A percentile compares a stretch with the other conserved stretches of the same genome.
phyloP scores from a whole-genome alignment of 202 grass and related monocot species.

The Dendrocalamus latiflorus region DNA sequence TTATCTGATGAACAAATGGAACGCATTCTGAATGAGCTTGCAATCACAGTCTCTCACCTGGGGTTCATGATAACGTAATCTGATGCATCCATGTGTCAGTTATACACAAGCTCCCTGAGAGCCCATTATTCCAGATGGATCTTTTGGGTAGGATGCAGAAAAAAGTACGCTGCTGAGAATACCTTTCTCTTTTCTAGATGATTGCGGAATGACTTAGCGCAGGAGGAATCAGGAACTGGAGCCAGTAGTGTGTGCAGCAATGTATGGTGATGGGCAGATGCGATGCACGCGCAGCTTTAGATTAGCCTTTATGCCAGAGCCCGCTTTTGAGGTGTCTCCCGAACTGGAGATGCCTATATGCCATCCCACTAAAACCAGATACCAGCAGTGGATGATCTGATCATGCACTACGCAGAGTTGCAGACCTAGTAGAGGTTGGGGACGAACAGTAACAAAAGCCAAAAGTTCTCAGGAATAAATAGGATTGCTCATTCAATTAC shows the following conservation, averaged over 20 bases:
- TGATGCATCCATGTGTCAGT: not conserved
- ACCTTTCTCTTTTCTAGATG: not conserved
- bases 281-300: not conserved
- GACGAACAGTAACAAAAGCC: not conserved
- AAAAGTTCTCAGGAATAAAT: not conserved
- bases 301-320: not conserved
- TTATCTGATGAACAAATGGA: not conserved
- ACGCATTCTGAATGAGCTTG: not conserved
- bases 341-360: too few relatives aligned
- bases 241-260: too few relatives aligned
- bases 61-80: not conserved
- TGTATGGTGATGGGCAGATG: not conserved
- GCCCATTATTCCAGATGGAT: constrained; percentile 2
- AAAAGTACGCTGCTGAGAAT: not conserved
- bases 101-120: not conserved
- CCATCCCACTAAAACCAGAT: too few relatives aligned
- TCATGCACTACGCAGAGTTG: not conserved
- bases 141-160: not conserved
- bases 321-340: too few relatives aligned
- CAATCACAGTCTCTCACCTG: not conserved
- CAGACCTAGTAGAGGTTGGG: not conserved
- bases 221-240: constrained; percentile 23
- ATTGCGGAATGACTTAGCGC: constrained; percentile 26
- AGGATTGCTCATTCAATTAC: not conserved
- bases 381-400: too few relatives aligned